phyloP scores from a whole-genome alignment of 345 rosid genomes.

The Angophora floribunda region DNA sequence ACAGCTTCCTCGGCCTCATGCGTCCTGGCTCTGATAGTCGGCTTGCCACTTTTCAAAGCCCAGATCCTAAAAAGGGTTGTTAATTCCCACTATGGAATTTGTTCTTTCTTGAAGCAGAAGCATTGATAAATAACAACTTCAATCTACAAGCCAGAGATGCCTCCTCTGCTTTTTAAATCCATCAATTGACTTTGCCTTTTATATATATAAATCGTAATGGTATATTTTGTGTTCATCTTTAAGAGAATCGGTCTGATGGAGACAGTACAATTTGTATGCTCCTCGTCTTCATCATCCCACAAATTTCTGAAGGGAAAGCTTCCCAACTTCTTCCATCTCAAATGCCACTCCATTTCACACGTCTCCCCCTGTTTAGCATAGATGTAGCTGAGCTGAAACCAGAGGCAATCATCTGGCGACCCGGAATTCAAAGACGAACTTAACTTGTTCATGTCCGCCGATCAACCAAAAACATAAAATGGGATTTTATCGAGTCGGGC shows the following conservation, averaged over 20 bases:
- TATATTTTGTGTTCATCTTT: background rate
- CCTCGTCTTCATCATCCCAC: background rate
- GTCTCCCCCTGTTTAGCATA: background rate
- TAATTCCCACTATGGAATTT: slow-evolving; percentile 3
- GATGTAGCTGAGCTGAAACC: background rate
- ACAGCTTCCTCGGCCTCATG: slow-evolving; percentile 11
- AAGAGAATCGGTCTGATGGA: background rate
- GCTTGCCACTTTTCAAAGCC: slow-evolving; percentile 10
- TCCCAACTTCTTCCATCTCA: too few species aligned
- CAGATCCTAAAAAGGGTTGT: slow-evolving; percentile 5
- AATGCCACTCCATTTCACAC: background rate
- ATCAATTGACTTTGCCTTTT: background rate
- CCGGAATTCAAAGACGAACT: background rate
- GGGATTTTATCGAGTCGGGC: background rate
- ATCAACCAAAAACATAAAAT: background rate
- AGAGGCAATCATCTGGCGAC: background rate
- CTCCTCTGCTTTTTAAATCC: background rate
- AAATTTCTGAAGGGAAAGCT: background rate
- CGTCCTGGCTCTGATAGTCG: slow-evolving; percentile 16
- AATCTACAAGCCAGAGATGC: background rate
- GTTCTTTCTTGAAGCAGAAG: background rate
- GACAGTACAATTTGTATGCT: background rate
- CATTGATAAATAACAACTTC: background rate
- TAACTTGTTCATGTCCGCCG: background rate
- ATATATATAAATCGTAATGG: background rate